These are phyloP conservation scores for Auricularia sp. DNA, from an alignment of 768 basidiomycete species.

Conservation along the genomic window DNA sequence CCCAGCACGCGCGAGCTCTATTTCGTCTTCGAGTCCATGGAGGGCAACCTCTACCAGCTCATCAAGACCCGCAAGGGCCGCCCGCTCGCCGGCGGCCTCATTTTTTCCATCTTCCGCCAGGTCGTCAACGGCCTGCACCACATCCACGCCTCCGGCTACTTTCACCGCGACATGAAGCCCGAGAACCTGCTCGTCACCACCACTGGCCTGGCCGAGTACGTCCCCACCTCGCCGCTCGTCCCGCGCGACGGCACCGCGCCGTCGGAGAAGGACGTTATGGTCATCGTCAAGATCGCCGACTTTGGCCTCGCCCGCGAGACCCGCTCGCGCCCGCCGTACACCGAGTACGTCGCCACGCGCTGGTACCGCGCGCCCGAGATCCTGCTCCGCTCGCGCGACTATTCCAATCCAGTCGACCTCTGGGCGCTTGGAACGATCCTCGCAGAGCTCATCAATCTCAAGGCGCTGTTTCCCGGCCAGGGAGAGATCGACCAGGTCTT, in stretches of 20 bases:
- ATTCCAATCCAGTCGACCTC: constrained; percentile 97
- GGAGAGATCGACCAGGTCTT: constrained; percentile 89
- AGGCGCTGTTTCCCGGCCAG: constrained; percentile 89
- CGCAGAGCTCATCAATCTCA: constrained; percentile 90
- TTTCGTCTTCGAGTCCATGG: constrained; percentile 99
- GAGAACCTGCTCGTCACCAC: constrained; percentile 98
- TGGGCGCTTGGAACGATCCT: constrained; percentile 99
- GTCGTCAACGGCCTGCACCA: constrained; percentile 85
- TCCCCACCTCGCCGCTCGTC: constrained; percentile 55
- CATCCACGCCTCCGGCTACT: constrained; percentile 87
- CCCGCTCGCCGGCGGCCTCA: constrained; percentile 91
- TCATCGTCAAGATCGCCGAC: constrained; percentile 96
- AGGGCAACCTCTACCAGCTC: constrained; percentile 98
- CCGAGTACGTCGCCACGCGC: constrained; percentile 97
- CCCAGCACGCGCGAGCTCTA: constrained; percentile 93
- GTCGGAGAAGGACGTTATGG: constrained; percentile 87
- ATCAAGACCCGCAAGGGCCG: constrained; percentile 95
- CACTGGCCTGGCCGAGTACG: constrained; percentile 89
- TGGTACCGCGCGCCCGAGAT: constrained; percentile 99
- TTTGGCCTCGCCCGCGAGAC: constrained; percentile 95
- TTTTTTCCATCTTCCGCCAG: constrained; percentile 90
- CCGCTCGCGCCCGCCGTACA: constrained; percentile 81
- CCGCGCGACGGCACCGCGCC: constrained; percentile 41
- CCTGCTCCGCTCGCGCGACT: constrained; percentile 80
- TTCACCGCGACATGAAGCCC: constrained; percentile 99